Evolutionary conservation across 345 rosid genomes (phyloP), one percentile per base, ranked within the genome.

Genomic region (Alliaria petiolata): DNA sequence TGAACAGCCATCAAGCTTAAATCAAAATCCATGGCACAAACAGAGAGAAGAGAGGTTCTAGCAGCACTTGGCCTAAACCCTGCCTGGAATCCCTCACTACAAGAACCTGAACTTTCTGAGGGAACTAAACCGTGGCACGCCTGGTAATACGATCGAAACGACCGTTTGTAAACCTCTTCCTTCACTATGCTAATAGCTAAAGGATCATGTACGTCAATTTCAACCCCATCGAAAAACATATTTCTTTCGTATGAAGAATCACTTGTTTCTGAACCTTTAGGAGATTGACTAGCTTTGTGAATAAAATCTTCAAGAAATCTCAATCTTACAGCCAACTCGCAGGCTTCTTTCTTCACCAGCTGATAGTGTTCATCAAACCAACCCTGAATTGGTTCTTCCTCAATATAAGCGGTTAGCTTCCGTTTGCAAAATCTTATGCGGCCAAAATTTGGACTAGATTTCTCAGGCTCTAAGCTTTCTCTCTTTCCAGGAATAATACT

Each of bases 331-430:
- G 92, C 96, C 75, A 86, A 78, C 75, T 93, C 98, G 67, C 79
- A 69, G n/a, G 96, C 96, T 83, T 87, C 91, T 30, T 80, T 85
- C 79, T 86, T 93, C 86, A 86, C 67, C 74, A 93, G 80, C 38
- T 78, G 84, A 78, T 84, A 90, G 72, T 86, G 97, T 72, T 93
- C 96, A 77, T 90, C 98, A 83, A 90, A 96, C 98, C 98, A 93
- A 50, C 98, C 98, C 76, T 90, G 96, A 47, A 89, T 56, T 13
- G 98, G 98, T 71, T 93, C 98, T 78, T 93, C 98, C 81, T 93
- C 97, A 38, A 93, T 93, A 78, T 93, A 91, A 74, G 84, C 87
- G 36, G 83, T 86, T 44, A 93, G 68, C 66, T 79, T 89, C 45
- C 91, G 91, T 72, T 90, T 78, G 63, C 81, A 85, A 52, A 93